These are phyloP conservation scores for Skeletonema tropicum DNA, from an alignment of 108 stramenopile species.

Conservation along the genomic window DNA sequence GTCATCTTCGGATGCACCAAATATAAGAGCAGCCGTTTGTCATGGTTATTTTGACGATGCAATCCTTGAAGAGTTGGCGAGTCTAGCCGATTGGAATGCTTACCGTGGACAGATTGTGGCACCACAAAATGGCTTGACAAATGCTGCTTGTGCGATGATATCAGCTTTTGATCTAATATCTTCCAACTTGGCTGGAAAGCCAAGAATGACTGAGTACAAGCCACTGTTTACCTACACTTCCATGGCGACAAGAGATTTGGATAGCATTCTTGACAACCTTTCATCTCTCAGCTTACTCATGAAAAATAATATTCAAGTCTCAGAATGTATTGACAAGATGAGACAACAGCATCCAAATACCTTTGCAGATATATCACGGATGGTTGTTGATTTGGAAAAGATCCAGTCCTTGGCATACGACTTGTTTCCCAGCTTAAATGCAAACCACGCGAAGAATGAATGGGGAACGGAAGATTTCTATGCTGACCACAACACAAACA, in stretches of 20 bases:
- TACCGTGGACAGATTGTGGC: slow-evolving; percentile 5
- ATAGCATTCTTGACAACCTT: slow-evolving; percentile 16
- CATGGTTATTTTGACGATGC: slow-evolving; percentile 60
- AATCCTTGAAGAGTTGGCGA: slow-evolving; percentile 42
- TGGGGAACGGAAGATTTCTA: slow-evolving; percentile 34
- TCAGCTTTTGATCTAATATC: slow-evolving; percentile 30
- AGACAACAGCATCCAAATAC: slow-evolving; percentile 7
- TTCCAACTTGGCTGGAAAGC: slow-evolving; percentile 3
- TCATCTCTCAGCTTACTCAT: slow-evolving; percentile 19
- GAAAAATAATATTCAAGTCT: slow-evolving; percentile 1
- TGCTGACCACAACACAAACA: slow-evolving; percentile 43
- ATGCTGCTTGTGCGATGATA: slow-evolving; percentile 33
- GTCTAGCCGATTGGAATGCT: slow-evolving; percentile 1
- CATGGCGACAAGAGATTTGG: slow-evolving; percentile 20
- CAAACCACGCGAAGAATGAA: neutral
- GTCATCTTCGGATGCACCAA: slow-evolving; percentile 56
- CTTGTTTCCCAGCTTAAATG: slow-evolving; percentile 7
- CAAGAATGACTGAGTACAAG: slow-evolving; percentile 22
- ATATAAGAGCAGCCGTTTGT: slow-evolving; percentile 58
- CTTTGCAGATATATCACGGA: neutral
- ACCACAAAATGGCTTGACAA: slow-evolving; percentile 5
- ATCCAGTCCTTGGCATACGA: neutral
- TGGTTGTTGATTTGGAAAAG: neutral
- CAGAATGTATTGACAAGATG: slow-evolving; percentile 14
- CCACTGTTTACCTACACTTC: slow-evolving; percentile 50